Conservation (phyloP, 2,329 filamentous ascomycete species). For the Pseudophaeomoniella oleicola region DNA sequence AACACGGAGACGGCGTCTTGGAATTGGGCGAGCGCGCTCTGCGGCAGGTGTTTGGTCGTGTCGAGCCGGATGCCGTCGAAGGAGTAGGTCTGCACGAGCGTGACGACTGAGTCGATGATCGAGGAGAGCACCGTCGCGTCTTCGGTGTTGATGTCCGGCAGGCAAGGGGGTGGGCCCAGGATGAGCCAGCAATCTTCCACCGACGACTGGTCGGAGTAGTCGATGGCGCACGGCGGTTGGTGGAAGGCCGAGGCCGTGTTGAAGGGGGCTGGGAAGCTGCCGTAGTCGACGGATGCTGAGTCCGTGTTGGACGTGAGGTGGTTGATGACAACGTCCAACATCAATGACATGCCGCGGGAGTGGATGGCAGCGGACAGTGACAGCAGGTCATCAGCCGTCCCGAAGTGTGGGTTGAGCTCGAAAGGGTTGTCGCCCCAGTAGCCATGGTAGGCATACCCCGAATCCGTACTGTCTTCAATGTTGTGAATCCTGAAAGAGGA, state of each 20-base stretch:
- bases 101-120: conserved; percentile 24
- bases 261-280: conserved; percentile 12
- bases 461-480: conserved; percentile 23
- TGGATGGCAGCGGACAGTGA: conserved; percentile 31
- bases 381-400: conserved; percentile 30
- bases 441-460: conserved; percentile 34
- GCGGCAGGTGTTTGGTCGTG: conserved; percentile 31
- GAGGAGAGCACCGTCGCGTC: conserved; percentile 23
- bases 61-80: conserved; percentile 37
- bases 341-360: conserved; percentile 32
- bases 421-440: conserved; percentile 36
- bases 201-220: conserved; percentile 15
- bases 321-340: conserved; percentile 39
- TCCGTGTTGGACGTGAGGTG: conserved; percentile 24
- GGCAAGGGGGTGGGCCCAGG: conserved; percentile 27
- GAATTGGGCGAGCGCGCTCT: conserved; percentile 25
- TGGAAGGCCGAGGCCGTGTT: conserved; percentile 14
- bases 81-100: conserved; percentile 27
- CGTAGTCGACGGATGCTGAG: conserved; percentile 12
- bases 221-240: conserved; percentile 17
- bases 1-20: conserved; percentile 26
- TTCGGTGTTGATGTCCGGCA: conserved; percentile 34
- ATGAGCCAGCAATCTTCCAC: conserved; percentile 35
- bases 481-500: conserved; percentile 77
- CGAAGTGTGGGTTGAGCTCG: conserved; percentile 33